A percentile compares a stretch with the other conserved stretches of the same genome.
phyloP scores from a whole-genome alignment of 2,329 filamentous ascomycete genomes.

The Bertia moriformis region DNA sequence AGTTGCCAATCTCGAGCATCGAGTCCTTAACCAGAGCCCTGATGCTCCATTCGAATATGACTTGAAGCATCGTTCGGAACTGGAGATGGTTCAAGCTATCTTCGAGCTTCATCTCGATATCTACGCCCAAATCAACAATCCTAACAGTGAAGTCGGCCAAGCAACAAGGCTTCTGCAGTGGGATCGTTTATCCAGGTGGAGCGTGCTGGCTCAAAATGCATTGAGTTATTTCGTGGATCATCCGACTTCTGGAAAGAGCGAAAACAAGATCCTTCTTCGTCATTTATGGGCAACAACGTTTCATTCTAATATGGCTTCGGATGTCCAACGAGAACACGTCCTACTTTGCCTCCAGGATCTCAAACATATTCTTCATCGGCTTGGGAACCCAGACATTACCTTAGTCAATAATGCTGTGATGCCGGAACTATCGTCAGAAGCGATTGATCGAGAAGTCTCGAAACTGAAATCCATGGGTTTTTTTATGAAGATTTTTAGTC shows the following conservation, averaged over 20 bases:
- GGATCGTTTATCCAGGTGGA: constrained; percentile 46
- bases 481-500: constrained; percentile 77
- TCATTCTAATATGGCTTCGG: constrained; percentile 38
- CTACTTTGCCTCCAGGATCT: constrained; percentile 49
- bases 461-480: constrained; percentile 94
- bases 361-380: constrained; percentile 31
- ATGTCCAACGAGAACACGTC: constrained; percentile 40
- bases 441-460: constrained; percentile 78
- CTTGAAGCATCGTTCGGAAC: constrained; percentile 15
- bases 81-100: constrained; percentile 41
- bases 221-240: not conserved
- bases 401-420: constrained; percentile 80
- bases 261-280: constrained; percentile 31
- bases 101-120: constrained; percentile 57
- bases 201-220: constrained; percentile 24
- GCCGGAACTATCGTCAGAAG: constrained; percentile 69
- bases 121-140: constrained; percentile 45
- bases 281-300: constrained; percentile 56
- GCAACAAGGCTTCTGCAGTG: constrained; percentile 34
- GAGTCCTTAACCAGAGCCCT: not conserved
- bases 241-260: constrained; percentile 2
- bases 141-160: constrained; percentile 36
- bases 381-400: constrained; percentile 33
- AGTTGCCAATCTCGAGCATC: not conserved
- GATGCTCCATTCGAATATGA: constrained; percentile 11